Conservation (phyloP, 805 yeast species). For the Schwanniomyces polymorphus region DNA sequence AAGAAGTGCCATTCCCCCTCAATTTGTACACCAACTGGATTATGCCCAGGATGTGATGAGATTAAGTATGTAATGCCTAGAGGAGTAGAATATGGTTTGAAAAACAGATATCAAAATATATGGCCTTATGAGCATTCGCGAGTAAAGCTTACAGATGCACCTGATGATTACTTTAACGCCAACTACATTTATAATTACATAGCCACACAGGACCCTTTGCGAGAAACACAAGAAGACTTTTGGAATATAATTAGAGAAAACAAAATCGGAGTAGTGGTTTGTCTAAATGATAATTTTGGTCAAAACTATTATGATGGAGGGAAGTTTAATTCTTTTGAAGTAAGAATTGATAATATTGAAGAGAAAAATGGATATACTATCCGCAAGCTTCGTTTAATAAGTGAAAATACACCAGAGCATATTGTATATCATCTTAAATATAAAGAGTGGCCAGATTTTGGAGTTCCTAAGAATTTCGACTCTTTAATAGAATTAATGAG, state of each 20-base stretch:
- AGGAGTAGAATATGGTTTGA: conserved; percentile 46
- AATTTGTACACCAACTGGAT: conserved; percentile 38
- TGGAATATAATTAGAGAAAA: conserved; percentile 40
- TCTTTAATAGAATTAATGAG: conserved; percentile 32
- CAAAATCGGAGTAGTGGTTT: conserved; percentile 33
- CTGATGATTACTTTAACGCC: conserved; percentile 48
- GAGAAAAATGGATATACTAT: conserved; percentile 13
- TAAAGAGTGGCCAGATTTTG: conserved; percentile 49
- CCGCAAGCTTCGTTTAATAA: conserved; percentile 12
- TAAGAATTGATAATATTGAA: conserved; percentile 10
- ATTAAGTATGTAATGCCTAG: conserved; percentile 39
- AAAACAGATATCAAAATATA: conserved; percentile 45
- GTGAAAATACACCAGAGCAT: conserved; percentile 7
- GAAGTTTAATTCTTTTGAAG: conserved; percentile 11
- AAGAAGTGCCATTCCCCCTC: conserved; percentile 14
- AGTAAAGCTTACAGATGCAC: conserved; percentile 29
- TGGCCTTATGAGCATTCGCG: conserved; percentile 53
- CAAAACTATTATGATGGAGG: conserved; percentile 19
- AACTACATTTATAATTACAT: conserved; percentile 43
- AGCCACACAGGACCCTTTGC: conserved; percentile 48
- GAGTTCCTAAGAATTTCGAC: conserved; percentile 34
- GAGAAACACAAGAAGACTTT: conserved; percentile 42
- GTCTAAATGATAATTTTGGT: conserved; percentile 31
- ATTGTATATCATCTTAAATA: conserved; percentile 39
- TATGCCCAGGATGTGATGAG: conserved; percentile 44